Evolutionary conservation across 495 filamentous ascomycete genomes (phyloP).

Genomic region (Penicillium herquei): DNA sequence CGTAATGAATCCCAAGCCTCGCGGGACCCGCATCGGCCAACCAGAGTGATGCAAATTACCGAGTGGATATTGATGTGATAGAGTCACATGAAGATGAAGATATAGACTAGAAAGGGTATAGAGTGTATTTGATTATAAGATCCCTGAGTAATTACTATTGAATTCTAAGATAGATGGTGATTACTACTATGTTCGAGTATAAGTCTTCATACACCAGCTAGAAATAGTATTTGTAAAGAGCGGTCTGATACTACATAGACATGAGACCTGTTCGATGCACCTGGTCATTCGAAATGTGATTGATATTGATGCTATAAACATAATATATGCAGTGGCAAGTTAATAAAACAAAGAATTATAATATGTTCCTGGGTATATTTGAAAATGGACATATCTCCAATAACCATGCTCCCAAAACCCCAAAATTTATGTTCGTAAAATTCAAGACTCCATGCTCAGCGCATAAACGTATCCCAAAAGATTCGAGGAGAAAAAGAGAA

Average conservation of each 20-base stretch:
- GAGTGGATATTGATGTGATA: background rate
- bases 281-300: background rate
- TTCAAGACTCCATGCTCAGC: constrained; percentile 1
- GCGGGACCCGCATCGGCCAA: constrained; percentile 13
- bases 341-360: background rate
- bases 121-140: too few relatives aligned
- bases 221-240: too few relatives aligned
- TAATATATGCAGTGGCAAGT: background rate
- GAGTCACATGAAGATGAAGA: background rate
- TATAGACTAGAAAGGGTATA: too few relatives aligned
- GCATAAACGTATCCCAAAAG: background rate
- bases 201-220: too few relatives aligned
- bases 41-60: background rate
- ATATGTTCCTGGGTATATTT: constrained; percentile 15
- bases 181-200: too few relatives aligned
- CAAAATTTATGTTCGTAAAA: background rate
- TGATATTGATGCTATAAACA: background rate
- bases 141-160: too few relatives aligned
- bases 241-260: background rate
- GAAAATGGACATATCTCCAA: constrained; percentile 6
- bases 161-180: too few relatives aligned
- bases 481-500: background rate
- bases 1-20: constrained; percentile 6
- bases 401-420: background rate
- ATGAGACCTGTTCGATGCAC: background rate